phyloP scores from a whole-genome alignment of 2,329 filamentous ascomycete genomes.

The Aspergillus amoenus region DNA sequence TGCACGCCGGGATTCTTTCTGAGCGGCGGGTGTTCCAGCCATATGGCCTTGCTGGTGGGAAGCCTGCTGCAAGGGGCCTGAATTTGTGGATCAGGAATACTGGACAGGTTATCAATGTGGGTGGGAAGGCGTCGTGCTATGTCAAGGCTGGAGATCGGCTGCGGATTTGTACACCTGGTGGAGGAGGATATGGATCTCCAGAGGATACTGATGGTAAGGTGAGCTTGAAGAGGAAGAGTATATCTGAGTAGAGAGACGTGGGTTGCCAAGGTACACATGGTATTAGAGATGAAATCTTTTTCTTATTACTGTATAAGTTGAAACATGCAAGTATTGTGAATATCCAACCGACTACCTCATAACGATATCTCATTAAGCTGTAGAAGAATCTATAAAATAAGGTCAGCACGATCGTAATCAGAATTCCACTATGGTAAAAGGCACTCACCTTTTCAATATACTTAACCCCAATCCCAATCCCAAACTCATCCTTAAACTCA shows the following conservation, averaged over 20 bases:
- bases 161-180: background rate
- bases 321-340: too few relatives aligned
- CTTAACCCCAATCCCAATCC: background rate
- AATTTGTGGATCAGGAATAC: background rate
- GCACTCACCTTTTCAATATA: conserved; percentile 9
- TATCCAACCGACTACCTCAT: too few relatives aligned
- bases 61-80: background rate
- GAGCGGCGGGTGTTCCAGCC: background rate
- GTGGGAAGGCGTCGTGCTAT: background rate
- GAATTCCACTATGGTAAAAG: too few relatives aligned
- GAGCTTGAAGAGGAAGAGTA: too few relatives aligned
- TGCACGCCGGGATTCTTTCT: background rate
- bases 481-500: conserved; percentile 4
- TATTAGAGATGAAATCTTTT: too few relatives aligned
- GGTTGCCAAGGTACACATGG: too few relatives aligned
- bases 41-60: background rate
- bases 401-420: too few relatives aligned
- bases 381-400: too few relatives aligned
- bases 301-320: too few relatives aligned
- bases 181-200: background rate
- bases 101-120: background rate
- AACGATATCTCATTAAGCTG: too few relatives aligned
- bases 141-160: background rate
- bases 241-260: too few relatives aligned
- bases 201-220: too few relatives aligned